Conservation (phyloP, 2,329 filamentous ascomycete species). For the Colletotrichum cereale region DNA sequence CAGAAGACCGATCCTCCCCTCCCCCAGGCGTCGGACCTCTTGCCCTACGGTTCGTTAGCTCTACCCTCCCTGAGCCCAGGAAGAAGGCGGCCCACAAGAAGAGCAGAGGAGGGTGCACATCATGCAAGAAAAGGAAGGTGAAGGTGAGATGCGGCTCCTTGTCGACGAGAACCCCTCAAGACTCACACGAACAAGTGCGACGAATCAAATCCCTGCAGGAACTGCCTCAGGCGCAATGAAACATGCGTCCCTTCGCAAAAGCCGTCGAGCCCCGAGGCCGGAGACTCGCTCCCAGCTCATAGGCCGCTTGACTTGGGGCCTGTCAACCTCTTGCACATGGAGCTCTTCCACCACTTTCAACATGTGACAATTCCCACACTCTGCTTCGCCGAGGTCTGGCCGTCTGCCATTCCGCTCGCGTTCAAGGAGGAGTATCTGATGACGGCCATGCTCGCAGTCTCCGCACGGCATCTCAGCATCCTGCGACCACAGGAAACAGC, state of each 20-base stretch:
- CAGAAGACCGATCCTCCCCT: not conserved
- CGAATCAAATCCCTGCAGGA: slow-evolving; percentile 45
- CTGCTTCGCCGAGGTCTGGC: slow-evolving; percentile 47
- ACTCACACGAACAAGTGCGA: slow-evolving; percentile 44
- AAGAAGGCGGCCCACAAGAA: slow-evolving; percentile 45
- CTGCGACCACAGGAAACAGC: slow-evolving; percentile 31
- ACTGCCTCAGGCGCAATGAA: slow-evolving; percentile 46
- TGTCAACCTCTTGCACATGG: slow-evolving; percentile 49
- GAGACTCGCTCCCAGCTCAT: not conserved
- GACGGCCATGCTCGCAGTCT: slow-evolving; percentile 43
- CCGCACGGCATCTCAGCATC: slow-evolving; percentile 43
- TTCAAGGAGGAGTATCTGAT: slow-evolving; percentile 49
- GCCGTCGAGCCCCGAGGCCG: slow-evolving; percentile 16
- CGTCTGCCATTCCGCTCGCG: slow-evolving; percentile 44
- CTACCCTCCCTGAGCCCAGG: slow-evolving; percentile 4
- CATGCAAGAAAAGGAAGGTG: slow-evolving; percentile 48
- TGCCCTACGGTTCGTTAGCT: slow-evolving; percentile 13
- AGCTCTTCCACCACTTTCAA: slow-evolving; percentile 50
- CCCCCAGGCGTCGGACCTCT: not conserved
- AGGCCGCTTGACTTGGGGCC: not conserved
- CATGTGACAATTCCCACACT: slow-evolving; percentile 44
- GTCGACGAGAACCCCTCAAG: not conserved
- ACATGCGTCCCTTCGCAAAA: slow-evolving; percentile 14
- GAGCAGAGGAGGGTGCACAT: slow-evolving; percentile 45
- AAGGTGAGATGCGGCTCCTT: slow-evolving; percentile 43